Conservation (phyloP, 2,329 filamentous ascomycete genomes). For the Calonectria ilicicola region DNA sequence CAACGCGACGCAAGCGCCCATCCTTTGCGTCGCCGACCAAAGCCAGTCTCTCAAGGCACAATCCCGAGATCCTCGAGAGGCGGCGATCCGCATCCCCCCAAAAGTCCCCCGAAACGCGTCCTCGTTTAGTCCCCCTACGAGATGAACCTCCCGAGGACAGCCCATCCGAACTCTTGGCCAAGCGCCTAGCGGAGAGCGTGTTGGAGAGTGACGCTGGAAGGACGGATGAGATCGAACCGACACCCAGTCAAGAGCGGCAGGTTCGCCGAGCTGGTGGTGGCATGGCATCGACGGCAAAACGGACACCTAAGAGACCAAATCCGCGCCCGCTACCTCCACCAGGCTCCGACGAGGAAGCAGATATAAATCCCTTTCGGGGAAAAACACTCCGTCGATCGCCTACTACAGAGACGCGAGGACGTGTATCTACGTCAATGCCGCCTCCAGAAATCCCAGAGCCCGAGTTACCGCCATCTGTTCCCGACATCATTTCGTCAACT, state of each 20-base stretch:
- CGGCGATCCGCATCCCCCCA: constrained; percentile 53
- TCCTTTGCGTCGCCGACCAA: constrained; percentile 77
- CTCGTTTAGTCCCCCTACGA: constrained; percentile 23
- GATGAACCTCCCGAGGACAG: constrained; percentile 39
- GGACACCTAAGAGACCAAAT: constrained; percentile 56
- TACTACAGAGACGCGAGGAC: constrained; percentile 42
- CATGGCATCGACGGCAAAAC: constrained; percentile 51
- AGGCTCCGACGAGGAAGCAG: constrained; percentile 44
- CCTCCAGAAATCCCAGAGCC: constrained; percentile 29
- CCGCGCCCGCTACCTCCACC: constrained; percentile 62
- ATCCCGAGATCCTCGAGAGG: constrained; percentile 68
- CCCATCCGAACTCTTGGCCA: constrained; percentile 43
- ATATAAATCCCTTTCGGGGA: constrained; percentile 47
- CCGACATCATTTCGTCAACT: constrained; percentile 65
- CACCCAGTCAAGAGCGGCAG: constrained; percentile 30
- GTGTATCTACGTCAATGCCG: constrained; percentile 26
- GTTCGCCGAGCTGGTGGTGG: constrained; percentile 41
- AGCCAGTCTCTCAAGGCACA: constrained; percentile 71
- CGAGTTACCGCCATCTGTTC: constrained; percentile 53
- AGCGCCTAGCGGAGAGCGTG: constrained; percentile 45
- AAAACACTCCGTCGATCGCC: constrained; percentile 44
- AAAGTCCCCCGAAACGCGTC: constrained; percentile 38
- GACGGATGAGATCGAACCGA: constrained; percentile 35
- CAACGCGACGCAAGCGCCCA: constrained; percentile 53
- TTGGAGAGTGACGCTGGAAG: constrained; percentile 37